These are phyloP conservation scores for Chaetomiaceae sp. DNA, from an alignment of 2,329 filamentous ascomycete species.

Conservation along the genomic window DNA sequence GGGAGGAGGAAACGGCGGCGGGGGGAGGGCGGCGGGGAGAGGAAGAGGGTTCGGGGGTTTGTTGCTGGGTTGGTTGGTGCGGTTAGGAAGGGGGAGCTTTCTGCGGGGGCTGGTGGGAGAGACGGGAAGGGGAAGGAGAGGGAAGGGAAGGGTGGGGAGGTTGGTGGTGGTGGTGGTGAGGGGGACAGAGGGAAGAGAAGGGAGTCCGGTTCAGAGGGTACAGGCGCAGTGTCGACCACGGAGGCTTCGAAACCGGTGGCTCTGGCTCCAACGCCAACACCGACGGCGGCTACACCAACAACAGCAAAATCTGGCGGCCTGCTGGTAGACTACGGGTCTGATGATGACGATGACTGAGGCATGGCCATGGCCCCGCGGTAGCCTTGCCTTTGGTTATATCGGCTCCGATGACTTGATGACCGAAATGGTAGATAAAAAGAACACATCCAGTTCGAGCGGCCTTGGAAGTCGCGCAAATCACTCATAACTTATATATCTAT, in stretches of 20 bases:
- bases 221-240: neutral
- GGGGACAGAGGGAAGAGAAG: slow-evolving; percentile 10
- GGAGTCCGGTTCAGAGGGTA: neutral
- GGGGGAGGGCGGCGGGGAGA: slow-evolving; percentile 29
- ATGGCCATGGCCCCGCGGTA: no score
- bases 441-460: no score
- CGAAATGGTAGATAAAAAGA: no score
- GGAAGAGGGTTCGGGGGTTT: slow-evolving; percentile 13
- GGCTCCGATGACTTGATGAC: no score
- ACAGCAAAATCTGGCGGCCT: slow-evolving; percentile 17
- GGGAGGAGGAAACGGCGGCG: slow-evolving; percentile 37
- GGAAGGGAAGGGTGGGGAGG: no score
- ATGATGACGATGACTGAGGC: slow-evolving; percentile 22
- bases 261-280: neutral
- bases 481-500: no score
- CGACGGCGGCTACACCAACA: neutral
- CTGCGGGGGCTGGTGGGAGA: slow-evolving; percentile 7
- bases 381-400: no score
- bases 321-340: slow-evolving; percentile 27
- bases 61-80: slow-evolving; percentile 24
- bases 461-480: no score
- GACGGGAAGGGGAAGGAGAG: no score
- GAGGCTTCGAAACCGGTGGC: neutral
- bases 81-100: slow-evolving; percentile 19
- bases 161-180: slow-evolving; percentile 26